phyloP scores from a whole-genome alignment of 805 yeast species.

The Cyberlindnera subsufficiens region DNA sequence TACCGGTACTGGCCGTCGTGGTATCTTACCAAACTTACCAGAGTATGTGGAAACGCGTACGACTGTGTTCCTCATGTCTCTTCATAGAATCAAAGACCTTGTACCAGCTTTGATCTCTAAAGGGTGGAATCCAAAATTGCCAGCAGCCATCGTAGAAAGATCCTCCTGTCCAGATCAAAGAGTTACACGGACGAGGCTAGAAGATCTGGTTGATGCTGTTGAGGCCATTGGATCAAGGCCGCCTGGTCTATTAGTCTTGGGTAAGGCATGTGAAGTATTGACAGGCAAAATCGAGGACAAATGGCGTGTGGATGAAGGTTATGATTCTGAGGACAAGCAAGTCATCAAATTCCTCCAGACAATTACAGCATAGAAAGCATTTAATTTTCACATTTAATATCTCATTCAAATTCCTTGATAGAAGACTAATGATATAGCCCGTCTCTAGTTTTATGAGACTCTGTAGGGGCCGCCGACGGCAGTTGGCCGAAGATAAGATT shows the following conservation, averaged over 20 bases:
- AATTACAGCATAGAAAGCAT: not conserved
- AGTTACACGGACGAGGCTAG: constrained; percentile 66
- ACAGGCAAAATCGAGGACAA: constrained; percentile 14
- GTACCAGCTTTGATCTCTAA: constrained; percentile 48
- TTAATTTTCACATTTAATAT: no score
- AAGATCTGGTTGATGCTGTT: constrained; percentile 64
- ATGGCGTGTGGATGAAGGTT: constrained; percentile 33
- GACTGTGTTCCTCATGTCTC: constrained; percentile 82
- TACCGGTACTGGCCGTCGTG: constrained; percentile 91
- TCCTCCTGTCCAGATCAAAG: constrained; percentile 94
- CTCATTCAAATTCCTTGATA: no score
- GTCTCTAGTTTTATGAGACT: no score
- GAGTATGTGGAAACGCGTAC: constrained; percentile 69
- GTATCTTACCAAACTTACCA: constrained; percentile 74
- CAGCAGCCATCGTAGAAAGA: constrained; percentile 83
- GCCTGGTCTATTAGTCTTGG: constrained; percentile 84
- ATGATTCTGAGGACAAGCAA: constrained; percentile 10
- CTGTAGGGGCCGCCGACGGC: no score
- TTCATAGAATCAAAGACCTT: constrained; percentile 57
- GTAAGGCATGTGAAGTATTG: constrained; percentile 63
- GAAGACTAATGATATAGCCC: no score
- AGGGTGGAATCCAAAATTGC: constrained; percentile 65
- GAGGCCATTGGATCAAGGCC: constrained; percentile 82
- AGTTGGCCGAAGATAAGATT: no score
- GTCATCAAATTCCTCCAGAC: constrained; percentile 1